These are phyloP conservation scores for Dacryopinax primogenitus DNA, from an alignment of 768 basidiomycete species.

Conservation along the genomic window DNA sequence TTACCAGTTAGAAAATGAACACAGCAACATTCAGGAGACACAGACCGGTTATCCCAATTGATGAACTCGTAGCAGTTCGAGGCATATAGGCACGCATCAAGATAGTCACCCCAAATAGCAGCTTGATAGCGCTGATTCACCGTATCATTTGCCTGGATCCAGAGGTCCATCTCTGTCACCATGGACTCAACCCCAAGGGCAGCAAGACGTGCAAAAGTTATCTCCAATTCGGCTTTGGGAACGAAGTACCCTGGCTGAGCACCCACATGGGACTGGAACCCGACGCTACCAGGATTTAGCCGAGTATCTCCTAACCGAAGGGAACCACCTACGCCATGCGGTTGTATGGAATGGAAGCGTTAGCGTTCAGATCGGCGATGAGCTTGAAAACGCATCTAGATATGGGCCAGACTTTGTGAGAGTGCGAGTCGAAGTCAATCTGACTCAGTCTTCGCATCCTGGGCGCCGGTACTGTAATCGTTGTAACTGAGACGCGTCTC, in stretches of 20 bases:
- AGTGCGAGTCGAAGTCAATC: neutral
- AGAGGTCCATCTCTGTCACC: neutral
- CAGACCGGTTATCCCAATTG: slow-evolving; percentile 13
- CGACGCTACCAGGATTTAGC: no score
- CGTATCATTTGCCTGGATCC: slow-evolving; percentile 1
- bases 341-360: slow-evolving; percentile 8
- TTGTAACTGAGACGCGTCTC: neutral
- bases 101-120: slow-evolving; percentile 9
- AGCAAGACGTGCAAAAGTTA: neutral
- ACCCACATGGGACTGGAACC: slow-evolving; percentile 9
- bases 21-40: no score
- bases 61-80: slow-evolving; percentile 15
- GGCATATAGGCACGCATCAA: slow-evolving; percentile 14
- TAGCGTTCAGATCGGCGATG: slow-evolving; percentile 8
- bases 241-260: slow-evolving; percentile 5
- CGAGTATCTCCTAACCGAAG: neutral
- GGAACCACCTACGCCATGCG: slow-evolving; percentile 6
- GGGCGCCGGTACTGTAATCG: slow-evolving; percentile 6
- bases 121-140: neutral
- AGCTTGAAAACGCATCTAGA: slow-evolving; percentile 9
- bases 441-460: slow-evolving; percentile 12
- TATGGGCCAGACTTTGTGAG: neutral
- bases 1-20: no score
- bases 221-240: neutral
- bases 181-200: neutral